A percentile compares a stretch with the other conserved stretches of the same genome.
phyloP scores from a whole-genome alignment of 768 basidiomycete genomes.

The Saitozyma sp. region DNA sequence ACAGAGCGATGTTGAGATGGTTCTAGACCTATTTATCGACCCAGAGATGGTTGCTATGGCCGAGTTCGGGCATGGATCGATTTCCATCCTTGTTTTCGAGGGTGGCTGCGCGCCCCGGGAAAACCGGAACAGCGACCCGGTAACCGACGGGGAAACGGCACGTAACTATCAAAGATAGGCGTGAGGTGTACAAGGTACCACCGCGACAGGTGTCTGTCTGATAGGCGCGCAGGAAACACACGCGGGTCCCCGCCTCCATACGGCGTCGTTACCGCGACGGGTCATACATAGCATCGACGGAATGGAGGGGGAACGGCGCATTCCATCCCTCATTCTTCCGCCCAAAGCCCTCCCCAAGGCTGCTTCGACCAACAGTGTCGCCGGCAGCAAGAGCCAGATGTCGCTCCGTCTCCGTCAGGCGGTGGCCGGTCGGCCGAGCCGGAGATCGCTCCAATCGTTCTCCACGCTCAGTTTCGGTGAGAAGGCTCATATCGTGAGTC shows the following conservation, averaged over 20 bases:
- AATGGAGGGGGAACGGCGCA: neutral
- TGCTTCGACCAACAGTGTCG: too few relatives aligned
- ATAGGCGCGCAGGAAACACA: neutral
- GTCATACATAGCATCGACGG: neutral
- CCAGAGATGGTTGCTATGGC: too few relatives aligned
- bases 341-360: neutral
- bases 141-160: too few relatives aligned
- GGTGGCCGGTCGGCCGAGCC: constrained; percentile 32
- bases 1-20: too few relatives aligned
- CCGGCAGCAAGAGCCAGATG: constrained; percentile 14
- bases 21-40: too few relatives aligned
- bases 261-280: neutral
- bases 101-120: too few relatives aligned
- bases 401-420: constrained; percentile 42
- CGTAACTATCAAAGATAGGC: too few relatives aligned
- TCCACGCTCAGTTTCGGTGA: constrained; percentile 20
- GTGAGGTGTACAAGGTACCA: too few relatives aligned
- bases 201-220: too few relatives aligned
- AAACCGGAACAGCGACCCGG: too few relatives aligned
- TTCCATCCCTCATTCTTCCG: neutral
- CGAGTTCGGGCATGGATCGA: too few relatives aligned
- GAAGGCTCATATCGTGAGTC: constrained; percentile 26
- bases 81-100: too few relatives aligned
- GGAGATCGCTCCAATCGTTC: constrained; percentile 7
- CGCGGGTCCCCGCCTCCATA: neutral